These are phyloP conservation scores for Ceraceosorus guamensis DNA, from an alignment of 1,284 basidiomycete genomes.

Conservation along the genomic window DNA sequence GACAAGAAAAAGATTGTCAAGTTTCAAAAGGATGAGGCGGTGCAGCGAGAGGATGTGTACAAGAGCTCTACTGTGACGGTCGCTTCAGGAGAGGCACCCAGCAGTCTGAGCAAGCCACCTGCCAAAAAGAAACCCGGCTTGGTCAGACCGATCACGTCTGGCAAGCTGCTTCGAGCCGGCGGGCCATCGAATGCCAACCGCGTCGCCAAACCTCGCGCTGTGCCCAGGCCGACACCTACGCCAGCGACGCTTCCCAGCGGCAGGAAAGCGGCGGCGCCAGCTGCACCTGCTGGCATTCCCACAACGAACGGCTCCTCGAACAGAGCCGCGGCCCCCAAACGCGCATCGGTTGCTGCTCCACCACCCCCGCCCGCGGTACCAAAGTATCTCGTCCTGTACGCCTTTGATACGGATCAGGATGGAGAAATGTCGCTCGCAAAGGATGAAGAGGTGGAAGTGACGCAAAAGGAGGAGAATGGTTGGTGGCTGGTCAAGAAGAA, in stretches of 20 bases:
- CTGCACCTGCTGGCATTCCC: constrained; percentile 5
- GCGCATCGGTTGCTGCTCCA: constrained; percentile 51
- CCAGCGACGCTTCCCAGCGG: constrained; percentile 9
- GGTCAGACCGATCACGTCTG: constrained; percentile 73
- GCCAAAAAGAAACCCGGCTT: constrained; percentile 78
- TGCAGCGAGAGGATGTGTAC: constrained; percentile 76
- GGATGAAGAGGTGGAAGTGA: constrained; percentile 82
- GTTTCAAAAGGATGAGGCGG: constrained; percentile 79
- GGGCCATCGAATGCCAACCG: constrained; percentile 54
- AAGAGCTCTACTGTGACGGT: constrained; percentile 90
- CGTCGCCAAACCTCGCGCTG: constrained; percentile 36
- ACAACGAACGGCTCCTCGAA: constrained; percentile 36
- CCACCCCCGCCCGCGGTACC: constrained; percentile 57
- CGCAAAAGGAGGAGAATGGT: constrained; percentile 71
- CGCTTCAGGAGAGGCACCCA: constrained; percentile 75
- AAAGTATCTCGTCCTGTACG: constrained; percentile 63
- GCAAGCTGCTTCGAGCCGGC: constrained; percentile 70
- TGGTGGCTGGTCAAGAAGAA: constrained; percentile 84
- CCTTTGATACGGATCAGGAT: constrained; percentile 71
- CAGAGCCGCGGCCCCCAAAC: constrained; percentile 26
- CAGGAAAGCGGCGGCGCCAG: constrained; percentile 5
- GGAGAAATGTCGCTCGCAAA: constrained; percentile 85
- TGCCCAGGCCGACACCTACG: constrained; percentile 6
- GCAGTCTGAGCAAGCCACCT: constrained; percentile 70
- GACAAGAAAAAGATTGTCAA: constrained; percentile 86